Percentiles rank a stretch among this genome's conserved stretches.
Evolutionary conservation across 768 basidiomycete species (phyloP).

Genomic region (Exsudoporus frostii): DNA sequence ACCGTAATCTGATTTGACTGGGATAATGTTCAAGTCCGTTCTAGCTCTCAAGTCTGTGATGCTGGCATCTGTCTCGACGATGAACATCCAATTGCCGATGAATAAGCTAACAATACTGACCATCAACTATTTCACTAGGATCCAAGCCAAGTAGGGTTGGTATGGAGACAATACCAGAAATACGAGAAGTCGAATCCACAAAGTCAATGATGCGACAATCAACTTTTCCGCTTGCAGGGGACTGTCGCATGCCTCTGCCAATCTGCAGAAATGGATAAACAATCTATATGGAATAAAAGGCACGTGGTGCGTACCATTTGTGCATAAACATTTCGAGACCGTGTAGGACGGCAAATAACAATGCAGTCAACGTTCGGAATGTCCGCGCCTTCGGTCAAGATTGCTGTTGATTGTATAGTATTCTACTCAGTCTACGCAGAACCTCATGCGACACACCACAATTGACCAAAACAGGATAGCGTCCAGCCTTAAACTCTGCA

Average conservation of each 20-base stretch:
- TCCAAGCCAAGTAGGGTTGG: slow-evolving; percentile 87
- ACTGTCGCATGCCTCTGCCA: slow-evolving; percentile 87
- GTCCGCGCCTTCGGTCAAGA: slow-evolving; percentile 92
- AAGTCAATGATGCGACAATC: slow-evolving; percentile 92
- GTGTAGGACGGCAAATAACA: slow-evolving; percentile 82
- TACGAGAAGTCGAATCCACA: slow-evolving; percentile 69
- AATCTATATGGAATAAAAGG: not conserved
- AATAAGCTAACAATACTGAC: slow-evolving; percentile 32
- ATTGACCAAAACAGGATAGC: slow-evolving; percentile 85
- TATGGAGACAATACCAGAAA: slow-evolving; percentile 68
- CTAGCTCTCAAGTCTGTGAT: slow-evolving; percentile 46
- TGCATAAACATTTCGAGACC: slow-evolving; percentile 83
- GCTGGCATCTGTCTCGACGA: slow-evolving; percentile 44
- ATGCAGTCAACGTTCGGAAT: slow-evolving; percentile 95
- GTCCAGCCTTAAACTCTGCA: slow-evolving; percentile 60
- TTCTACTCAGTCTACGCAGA: not conserved
- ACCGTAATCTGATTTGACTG: slow-evolving; percentile 19
- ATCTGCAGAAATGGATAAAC: slow-evolving; percentile 52
- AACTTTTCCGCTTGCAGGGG: slow-evolving; percentile 72
- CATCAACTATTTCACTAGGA: slow-evolving; percentile 60
- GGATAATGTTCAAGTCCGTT: slow-evolving; percentile 14
- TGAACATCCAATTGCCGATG: not conserved
- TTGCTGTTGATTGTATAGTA: slow-evolving; percentile 40
- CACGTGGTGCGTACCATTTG: slow-evolving; percentile 68
- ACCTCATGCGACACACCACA: slow-evolving; percentile 56